phyloP scores from a whole-genome alignment of 805 yeast genomes.

The Candida endomychidarum region DNA sequence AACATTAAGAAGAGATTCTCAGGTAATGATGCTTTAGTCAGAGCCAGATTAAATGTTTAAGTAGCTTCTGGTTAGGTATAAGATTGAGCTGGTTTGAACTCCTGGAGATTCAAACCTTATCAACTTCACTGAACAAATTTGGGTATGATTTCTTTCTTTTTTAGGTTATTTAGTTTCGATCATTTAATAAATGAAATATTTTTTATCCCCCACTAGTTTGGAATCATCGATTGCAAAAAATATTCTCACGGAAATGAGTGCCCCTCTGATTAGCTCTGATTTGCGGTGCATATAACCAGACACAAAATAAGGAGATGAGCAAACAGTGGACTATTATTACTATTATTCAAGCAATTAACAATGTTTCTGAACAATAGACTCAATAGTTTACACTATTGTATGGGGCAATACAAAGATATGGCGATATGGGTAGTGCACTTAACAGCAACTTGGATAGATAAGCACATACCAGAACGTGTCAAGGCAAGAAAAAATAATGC shows the following conservation, averaged over 20 bases:
- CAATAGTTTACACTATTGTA: too few relatives aligned
- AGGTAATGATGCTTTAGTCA: constrained; percentile 1
- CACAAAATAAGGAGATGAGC: background rate
- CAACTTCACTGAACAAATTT: background rate
- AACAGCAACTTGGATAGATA: too few relatives aligned
- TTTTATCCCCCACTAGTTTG: too few relatives aligned
- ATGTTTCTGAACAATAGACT: too few relatives aligned
- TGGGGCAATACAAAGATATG: too few relatives aligned
- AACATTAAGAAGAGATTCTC: constrained; percentile 11
- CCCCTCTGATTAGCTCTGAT: background rate
- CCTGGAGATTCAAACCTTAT: too few relatives aligned
- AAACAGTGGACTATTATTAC: too few relatives aligned
- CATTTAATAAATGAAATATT: background rate
- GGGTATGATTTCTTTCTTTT: background rate
- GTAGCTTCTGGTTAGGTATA: background rate
- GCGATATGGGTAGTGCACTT: too few relatives aligned
- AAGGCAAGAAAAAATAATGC: too few relatives aligned
- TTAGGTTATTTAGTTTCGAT: background rate
- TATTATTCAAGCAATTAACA: too few relatives aligned
- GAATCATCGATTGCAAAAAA: background rate
- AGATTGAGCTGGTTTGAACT: background rate
- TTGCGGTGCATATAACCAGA: background rate
- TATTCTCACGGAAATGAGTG: background rate
- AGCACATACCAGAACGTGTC: too few relatives aligned
- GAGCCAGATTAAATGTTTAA: constrained; percentile 1